Evolutionary conservation across 805 yeast genomes (phyloP), one percentile per base, ranked within the genome.

Genomic region (Teunomyces gatunensis): DNA sequence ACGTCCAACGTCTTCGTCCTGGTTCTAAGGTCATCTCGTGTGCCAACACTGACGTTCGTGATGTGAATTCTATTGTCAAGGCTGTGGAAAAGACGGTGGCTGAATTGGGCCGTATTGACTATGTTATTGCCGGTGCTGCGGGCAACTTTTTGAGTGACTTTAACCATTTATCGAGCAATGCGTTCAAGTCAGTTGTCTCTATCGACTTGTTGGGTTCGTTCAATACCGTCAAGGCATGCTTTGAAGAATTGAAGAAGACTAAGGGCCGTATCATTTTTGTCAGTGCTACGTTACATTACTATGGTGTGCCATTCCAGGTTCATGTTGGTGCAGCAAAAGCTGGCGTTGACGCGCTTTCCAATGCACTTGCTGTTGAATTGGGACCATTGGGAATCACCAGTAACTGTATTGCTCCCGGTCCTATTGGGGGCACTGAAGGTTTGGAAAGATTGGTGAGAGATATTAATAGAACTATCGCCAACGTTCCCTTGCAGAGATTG

Each of bases 111-210:
- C 59, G 74, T 49, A 72, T 73, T 32, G 77, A 73, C 54, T 71
- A 51, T 48, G 73, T 73, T 7, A 72, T 73, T 53, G 75, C 75
- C 11, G 77, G 77, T 5, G 75, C 76, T 3, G 77, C 76, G 0
- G 75, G 76, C 6, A 71, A 71, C 56, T 72, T 69, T 48, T 58
- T 72, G 41, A 52, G 65, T 42, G 77, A 72, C 55, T 73, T 70
- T 57, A 72, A 71, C 54, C 77, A 72, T 48, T 61, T 73, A 48
- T 70, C 75, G 28, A 57, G 67, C 45, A 70, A 71, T 51, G 76
- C 75, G 11, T 72, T 72, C 59, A 64, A 68, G 44, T 54, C 69
- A 11, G 75, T 73, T 20, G 63, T 71, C 15, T 53, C 56, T 33
- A 71, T 73, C 42, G 77, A 73, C 51, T 60, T 70, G 46, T 58